phyloP scores from a whole-genome alignment of 768 basidiomycete genomes.

The Suillus alpinus region DNA sequence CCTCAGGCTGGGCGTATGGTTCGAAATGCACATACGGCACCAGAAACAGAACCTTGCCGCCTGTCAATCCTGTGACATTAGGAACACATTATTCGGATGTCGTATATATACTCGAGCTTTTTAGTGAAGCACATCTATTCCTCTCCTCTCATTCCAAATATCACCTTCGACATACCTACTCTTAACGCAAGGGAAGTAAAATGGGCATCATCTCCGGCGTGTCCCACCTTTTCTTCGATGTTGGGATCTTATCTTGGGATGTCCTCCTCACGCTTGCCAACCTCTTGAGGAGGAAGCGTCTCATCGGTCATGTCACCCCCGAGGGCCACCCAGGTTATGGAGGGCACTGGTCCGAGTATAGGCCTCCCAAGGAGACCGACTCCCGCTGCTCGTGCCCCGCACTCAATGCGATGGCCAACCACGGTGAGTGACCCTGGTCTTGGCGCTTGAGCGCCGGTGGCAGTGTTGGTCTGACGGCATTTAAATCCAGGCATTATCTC shows the following conservation, averaged over 20 bases:
- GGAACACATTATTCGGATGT: neutral
- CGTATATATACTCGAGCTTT: neutral
- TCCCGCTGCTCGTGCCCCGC: conserved; percentile 74
- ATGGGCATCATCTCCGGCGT: neutral
- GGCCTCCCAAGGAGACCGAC: conserved; percentile 55
- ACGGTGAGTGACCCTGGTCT: conserved; percentile 44
- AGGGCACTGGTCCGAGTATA: conserved; percentile 70
- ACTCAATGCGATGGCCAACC: conserved; percentile 80
- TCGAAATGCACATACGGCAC: neutral
- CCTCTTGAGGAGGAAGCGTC: conserved; percentile 42
- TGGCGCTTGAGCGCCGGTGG: neutral
- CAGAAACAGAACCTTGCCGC: neutral
- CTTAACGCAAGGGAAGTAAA: neutral
- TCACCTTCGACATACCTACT: neutral
- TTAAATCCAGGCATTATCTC: conserved; percentile 40
- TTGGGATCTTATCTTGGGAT: conserved; percentile 48
- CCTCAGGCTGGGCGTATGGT: neutral
- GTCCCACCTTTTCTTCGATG: conserved; percentile 5
- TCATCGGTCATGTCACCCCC: conserved; percentile 53
- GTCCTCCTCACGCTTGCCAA: conserved; percentile 49
- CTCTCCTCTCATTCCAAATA: neutral
- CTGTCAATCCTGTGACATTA: neutral
- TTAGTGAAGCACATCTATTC: neutral
- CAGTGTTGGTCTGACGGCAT: neutral
- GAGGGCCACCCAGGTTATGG: conserved; percentile 53